Percentiles rank a stretch among this genome's conserved stretches.
phyloP scores from a whole-genome alignment of 2,329 filamentous ascomycete genomes.

The Chaetomium globosum region DNA sequence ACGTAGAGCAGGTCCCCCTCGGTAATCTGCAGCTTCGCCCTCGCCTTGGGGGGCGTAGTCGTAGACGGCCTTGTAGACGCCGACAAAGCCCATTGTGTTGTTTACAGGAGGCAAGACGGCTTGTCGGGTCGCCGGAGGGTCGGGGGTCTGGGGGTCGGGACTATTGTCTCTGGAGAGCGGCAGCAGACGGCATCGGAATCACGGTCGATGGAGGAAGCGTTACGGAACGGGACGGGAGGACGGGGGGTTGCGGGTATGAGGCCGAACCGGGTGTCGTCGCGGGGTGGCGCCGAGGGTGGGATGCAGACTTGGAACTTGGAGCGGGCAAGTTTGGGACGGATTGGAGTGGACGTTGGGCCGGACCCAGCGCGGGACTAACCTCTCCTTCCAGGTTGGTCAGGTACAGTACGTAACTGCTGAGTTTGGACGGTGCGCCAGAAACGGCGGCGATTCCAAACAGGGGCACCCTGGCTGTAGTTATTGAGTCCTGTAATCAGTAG shows the following conservation, averaged over 20 bases:
- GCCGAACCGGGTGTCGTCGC: slow-evolving; percentile 13
- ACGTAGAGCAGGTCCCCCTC: slow-evolving; percentile 91
- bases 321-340: slow-evolving; percentile 1
- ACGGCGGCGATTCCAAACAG: not conserved
- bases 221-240: not conserved
- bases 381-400: not conserved
- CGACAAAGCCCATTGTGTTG: slow-evolving; percentile 79
- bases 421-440: slow-evolving; percentile 3
- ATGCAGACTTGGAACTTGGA: slow-evolving; percentile 3
- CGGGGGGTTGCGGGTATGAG: not conserved
- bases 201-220: slow-evolving; percentile 1
- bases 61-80: slow-evolving; percentile 87
- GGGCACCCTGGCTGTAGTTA: not conserved
- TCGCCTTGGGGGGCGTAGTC: slow-evolving; percentile 87
- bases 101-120: not conserved
- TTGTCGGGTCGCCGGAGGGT: not conserved
- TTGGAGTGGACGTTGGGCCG: slow-evolving; percentile 8
- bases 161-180: slow-evolving; percentile 15
- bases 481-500: not conserved
- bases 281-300: slow-evolving; percentile 11
- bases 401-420: not conserved
- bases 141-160: not conserved
- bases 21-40: slow-evolving; percentile 80
- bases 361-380: not conserved
- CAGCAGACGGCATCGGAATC: slow-evolving; percentile 19